Conservation (phyloP, 306 rosid species). For the Benincasa hispida region DNA sequence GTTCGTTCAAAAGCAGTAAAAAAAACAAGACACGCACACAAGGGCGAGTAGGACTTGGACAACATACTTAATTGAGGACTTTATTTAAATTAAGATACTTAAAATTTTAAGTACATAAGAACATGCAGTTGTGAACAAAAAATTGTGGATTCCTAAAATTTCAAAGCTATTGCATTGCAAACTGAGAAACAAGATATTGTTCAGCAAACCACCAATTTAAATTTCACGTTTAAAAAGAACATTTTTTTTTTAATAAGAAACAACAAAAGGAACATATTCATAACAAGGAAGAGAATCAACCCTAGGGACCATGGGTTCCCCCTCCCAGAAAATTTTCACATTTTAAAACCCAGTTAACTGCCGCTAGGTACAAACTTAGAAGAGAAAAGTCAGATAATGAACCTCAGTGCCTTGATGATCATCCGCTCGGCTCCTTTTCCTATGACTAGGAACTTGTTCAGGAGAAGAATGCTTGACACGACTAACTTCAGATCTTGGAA, state of each 20-base stretch:
- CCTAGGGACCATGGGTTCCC: too few species aligned
- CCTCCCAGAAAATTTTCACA: neutral
- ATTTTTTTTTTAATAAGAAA: too few species aligned
- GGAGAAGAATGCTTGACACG: constrained; percentile 35
- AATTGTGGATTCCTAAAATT: neutral
- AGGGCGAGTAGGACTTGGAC: neutral
- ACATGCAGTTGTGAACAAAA: neutral
- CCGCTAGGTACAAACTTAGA: neutral
- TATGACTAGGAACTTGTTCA: constrained; percentile 30
- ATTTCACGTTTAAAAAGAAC: neutral
- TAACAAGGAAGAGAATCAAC: too few species aligned
- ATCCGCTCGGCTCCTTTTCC: constrained; percentile 61
- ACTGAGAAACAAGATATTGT: neutral
- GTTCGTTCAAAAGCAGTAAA: neutral
- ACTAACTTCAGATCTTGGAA: constrained; percentile 40
- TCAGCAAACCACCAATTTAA: neutral
- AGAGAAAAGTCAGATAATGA: neutral
- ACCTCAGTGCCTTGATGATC: constrained; percentile 49
- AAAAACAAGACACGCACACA: neutral
- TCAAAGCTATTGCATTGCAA: neutral
- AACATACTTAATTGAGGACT: neutral
- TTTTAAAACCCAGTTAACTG: neutral
- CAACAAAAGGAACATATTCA: too few species aligned
- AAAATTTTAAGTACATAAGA: neutral
- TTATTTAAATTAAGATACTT: neutral